Evolutionary conservation across 805 yeast genomes (phyloP), one percentile per base, ranked within the genome.

Genomic region (Teunomyces kruisii): DNA sequence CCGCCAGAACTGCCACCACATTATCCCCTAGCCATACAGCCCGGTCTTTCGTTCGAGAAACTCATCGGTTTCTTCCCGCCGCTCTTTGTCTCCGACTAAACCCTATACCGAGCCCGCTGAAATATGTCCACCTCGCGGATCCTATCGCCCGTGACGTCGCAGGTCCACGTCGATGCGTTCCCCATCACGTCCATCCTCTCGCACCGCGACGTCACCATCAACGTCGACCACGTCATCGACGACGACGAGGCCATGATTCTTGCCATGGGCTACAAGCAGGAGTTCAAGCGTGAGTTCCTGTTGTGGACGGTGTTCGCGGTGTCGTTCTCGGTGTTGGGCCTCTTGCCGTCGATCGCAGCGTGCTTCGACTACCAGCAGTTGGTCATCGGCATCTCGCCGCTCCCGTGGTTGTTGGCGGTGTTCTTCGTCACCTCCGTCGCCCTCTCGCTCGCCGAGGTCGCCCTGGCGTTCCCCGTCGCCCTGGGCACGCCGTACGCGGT

Each of bases 401-500:
- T 83, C 39, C 79, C 85, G 4, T 76, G 75, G 88, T 54, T 83
- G 16, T 62, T 80, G 13, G 84, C 83, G 31, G 70, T 80, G 65
- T 46, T 73, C 28, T 80, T 83, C 32, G 74, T 84, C 43, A 67
- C 77, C 42, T 70, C 75, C 4, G 86, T 83, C 38, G 85, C 85
- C 9, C 66, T 74, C 36, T 74, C 83, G 14, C 70, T 84, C 77
- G 86, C 86, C 0, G 88, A 84, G 57, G 69, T 83, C 27, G 76
- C 85, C 9, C 72, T 80, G 19, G 81, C 86, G 5, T 79, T 79
- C 65, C 89, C 89, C 32, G 82, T 86, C 6, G 72, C 84, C 9
- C 79, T 86, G 22, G 88, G 88, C 38, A 74, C 85, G 7, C 86
- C 85, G 40, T 84, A 83, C 53, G 86, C 88, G 47, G 83, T 83